Conservation (phyloP, 2,329 filamentous ascomycete species). For the Hypoxylon sp. region DNA sequence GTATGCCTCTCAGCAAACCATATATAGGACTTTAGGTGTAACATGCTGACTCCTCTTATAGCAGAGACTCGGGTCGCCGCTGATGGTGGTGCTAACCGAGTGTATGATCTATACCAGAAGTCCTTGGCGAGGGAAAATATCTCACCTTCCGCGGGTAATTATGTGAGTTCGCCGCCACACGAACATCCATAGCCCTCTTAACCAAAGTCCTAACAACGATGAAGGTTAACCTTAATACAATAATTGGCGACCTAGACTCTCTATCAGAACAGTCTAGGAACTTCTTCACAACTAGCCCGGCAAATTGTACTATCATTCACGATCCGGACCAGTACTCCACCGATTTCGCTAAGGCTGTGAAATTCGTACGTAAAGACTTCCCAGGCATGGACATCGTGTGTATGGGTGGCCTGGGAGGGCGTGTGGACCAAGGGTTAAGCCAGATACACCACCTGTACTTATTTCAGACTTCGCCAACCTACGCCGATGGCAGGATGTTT, state of each 20-base stretch:
- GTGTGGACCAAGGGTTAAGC: conserved; percentile 92
- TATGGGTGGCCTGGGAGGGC: conserved; percentile 87
- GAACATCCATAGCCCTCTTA: neutral
- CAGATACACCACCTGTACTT: conserved; percentile 87
- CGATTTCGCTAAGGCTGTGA: conserved; percentile 88
- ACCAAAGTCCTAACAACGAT: conserved; percentile 2
- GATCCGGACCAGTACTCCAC: conserved; percentile 89
- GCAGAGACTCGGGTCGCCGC: conserved; percentile 82
- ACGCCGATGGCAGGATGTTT: conserved; percentile 74
- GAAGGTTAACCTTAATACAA: conserved; percentile 74
- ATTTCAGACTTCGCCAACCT: conserved; percentile 66
- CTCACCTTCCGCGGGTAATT: conserved; percentile 7
- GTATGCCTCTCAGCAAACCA: conserved; percentile 36
- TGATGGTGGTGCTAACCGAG: conserved; percentile 89
- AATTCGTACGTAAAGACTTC: conserved; percentile 43
- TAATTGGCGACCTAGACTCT: conserved; percentile 95
- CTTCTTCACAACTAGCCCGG: conserved; percentile 74
- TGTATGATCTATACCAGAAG: conserved; percentile 63
- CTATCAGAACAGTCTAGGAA: conserved; percentile 72
- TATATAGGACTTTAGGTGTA: neutral
- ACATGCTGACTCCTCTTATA: conserved; percentile 55
- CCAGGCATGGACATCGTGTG: conserved; percentile 75
- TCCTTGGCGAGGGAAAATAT: conserved; percentile 17
- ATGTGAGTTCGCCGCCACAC: conserved; percentile 16
- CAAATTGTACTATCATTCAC: conserved; percentile 73